A percentile compares a stretch with the other conserved stretches of the same genome.
Evolutionary conservation across 768 basidiomycete genomes (phyloP).

Genomic region (Psilocybe tampanensis): DNA sequence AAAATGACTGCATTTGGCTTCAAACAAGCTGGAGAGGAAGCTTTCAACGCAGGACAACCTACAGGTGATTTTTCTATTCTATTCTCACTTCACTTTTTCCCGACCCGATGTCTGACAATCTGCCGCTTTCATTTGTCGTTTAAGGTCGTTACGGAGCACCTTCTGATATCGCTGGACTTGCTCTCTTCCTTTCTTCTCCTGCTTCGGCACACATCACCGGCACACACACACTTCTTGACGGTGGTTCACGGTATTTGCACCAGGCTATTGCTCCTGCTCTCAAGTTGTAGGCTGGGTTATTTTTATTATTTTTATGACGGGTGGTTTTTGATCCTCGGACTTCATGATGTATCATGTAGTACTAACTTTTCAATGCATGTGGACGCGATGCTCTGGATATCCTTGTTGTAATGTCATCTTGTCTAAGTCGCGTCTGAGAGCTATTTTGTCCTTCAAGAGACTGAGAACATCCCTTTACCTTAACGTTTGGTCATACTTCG

Average conservation of each 20-base stretch:
- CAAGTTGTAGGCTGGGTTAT: constrained; percentile 43
- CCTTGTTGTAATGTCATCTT: not conserved
- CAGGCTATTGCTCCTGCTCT: constrained; percentile 29
- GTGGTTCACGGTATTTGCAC: constrained; percentile 48
- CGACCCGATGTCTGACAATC: not conserved
- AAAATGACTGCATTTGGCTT: constrained; percentile 84
- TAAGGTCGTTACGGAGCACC: constrained; percentile 67
- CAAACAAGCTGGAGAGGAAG: constrained; percentile 53
- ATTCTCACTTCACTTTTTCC: not conserved
- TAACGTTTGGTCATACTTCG: too few species aligned
- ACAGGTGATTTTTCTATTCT: constrained; percentile 47
- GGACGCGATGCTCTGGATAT: not conserved
- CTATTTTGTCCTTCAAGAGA: too few species aligned
- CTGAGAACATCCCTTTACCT: too few species aligned
- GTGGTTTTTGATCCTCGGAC: not conserved
- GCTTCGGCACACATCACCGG: constrained; percentile 79
- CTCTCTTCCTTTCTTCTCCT: constrained; percentile 69
- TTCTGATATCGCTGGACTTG: constrained; percentile 72
- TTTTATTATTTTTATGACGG: not conserved
- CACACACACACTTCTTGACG: constrained; percentile 71
- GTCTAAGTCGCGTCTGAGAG: not conserved
- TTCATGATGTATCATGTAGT: too few species aligned
- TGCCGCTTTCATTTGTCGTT: not conserved
- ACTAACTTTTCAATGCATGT: not conserved
- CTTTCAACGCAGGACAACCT: constrained; percentile 57